Evolutionary conservation across 1,284 basidiomycete genomes (phyloP), one percentile per base, ranked within the genome.

Genomic region (Malassezia psittaci): DNA sequence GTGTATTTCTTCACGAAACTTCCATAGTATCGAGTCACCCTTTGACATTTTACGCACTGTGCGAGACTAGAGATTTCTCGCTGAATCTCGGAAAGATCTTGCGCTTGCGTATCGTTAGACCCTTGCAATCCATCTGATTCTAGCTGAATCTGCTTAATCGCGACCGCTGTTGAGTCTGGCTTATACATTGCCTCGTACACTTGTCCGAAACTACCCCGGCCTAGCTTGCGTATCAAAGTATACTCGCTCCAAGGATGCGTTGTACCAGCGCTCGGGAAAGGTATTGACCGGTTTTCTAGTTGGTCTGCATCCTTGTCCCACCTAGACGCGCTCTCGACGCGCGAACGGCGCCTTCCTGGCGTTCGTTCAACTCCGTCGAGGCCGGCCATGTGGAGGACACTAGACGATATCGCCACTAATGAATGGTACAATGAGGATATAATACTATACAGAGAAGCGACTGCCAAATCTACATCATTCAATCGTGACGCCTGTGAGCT

Each of bases 1-100:
- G 96, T 94, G 80, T 93, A 96, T 13, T 88, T 85, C 62, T 88
- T 85, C 59, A 99, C 88, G 76, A 98, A 98, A 52, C 89, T 91
- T 48, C 90, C 93, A 69, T 94, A 96, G 77, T 96, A 98, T 45
- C 85, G 81, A 36, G 93, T 98, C 54, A 98, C 89, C 75, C 88
- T 89, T 76, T 91, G 87, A 9, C 90, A 94, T 73, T 91, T 89
- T 21, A 45, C 54, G 78, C 90, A 94, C 67, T 90, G 88, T 0
- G 91, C 88, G 33, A 98, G 81, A 75, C 88, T 93, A 12, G 89
- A 85, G 64, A 98, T 96, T 77, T 98, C 93, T 73, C 90, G 88
- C 74, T 98, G 94, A 52, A 98, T 98, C 53, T 74, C 72, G 52
- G 61, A 61, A 19, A 74, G 68, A 32, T 57, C 55, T 33, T 57